Percentiles rank a stretch among this genome's conserved stretches.
phyloP scores from a whole-genome alignment of 169 alveolate species.

The Babesia ovata region DNA sequence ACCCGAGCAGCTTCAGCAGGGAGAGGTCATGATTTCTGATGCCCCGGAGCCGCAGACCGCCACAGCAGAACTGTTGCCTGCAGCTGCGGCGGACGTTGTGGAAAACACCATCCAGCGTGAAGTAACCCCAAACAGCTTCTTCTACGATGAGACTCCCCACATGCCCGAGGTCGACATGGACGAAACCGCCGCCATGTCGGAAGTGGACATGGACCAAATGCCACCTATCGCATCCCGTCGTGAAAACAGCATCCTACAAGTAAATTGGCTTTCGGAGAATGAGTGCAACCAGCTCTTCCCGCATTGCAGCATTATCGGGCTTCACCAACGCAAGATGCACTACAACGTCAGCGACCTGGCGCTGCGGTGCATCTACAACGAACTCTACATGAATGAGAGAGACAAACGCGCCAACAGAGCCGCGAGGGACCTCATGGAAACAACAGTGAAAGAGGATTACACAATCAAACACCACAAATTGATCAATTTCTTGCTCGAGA shows the following conservation, averaged over 20 bases:
- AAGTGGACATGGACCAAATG: background rate
- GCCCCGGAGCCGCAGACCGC: background rate
- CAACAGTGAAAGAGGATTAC: constrained; percentile 8
- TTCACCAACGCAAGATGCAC: constrained; percentile 25
- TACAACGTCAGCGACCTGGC: constrained; percentile 61
- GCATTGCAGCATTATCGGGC: constrained; percentile 61
- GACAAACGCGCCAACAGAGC: background rate
- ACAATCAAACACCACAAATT: constrained; percentile 22
- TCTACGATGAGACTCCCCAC: background rate
- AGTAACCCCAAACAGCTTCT: background rate
- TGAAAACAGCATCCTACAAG: constrained; percentile 56
- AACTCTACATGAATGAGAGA: constrained; percentile 47
- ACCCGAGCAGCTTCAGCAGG: background rate
- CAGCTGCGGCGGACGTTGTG: background rate
- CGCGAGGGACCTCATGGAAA: background rate
- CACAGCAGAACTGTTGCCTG: background rate
- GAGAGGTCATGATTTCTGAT: too few species aligned
- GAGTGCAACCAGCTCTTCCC: constrained; percentile 68
- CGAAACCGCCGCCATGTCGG: constrained; percentile 4
- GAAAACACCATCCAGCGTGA: background rate
- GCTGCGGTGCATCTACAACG: constrained; percentile 58
- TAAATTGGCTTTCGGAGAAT: constrained; percentile 50
- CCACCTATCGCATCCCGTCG: constrained; percentile 52
- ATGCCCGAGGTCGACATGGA: constrained; percentile 5
- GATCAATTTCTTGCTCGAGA: constrained; percentile 11